Conservation (phyloP, 441 rosid genomes). For the Breynia disticha region DNA sequence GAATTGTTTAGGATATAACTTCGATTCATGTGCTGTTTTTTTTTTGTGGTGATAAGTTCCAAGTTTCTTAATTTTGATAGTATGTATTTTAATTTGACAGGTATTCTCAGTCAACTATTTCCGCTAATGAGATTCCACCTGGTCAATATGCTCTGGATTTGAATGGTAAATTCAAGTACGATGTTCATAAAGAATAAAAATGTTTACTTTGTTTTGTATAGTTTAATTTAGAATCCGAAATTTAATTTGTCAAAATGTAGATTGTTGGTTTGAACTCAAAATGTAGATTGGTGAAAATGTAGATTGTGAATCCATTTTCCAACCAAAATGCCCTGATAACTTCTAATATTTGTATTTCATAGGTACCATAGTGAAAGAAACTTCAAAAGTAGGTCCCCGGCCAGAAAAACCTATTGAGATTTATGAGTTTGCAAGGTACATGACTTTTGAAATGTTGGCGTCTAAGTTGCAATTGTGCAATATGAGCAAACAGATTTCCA, state of each 20-base stretch:
- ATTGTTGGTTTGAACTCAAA: background rate
- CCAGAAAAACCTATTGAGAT: constrained; percentile 94
- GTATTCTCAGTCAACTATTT: constrained; percentile 70
- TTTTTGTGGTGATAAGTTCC: constrained; percentile 1
- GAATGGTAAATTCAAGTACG: constrained; percentile 34
- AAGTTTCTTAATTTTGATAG: constrained; percentile 11
- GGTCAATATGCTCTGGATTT: constrained; percentile 62
- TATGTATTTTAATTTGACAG: constrained; percentile 23
- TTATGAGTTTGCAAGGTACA: constrained; percentile 88
- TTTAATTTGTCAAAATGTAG: background rate
- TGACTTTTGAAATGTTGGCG: background rate
- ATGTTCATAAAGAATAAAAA: background rate
- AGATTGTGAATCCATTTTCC: background rate
- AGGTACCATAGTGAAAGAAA: constrained; percentile 75
- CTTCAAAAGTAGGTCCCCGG: constrained; percentile 67
- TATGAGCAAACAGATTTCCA: no score
- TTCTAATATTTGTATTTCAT: constrained; percentile 1
- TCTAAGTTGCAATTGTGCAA: background rate
- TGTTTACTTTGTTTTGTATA: background rate
- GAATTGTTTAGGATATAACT: background rate
- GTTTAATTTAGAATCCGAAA: no score
- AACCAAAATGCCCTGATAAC: no score
- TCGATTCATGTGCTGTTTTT: no score
- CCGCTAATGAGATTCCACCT: constrained; percentile 57
- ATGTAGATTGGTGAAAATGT: background rate